Evolutionary conservation across 2,329 filamentous ascomycete genomes (phyloP), one percentile per base, ranked within the genome.

Genomic region (Aspergillus sp.): DNA sequence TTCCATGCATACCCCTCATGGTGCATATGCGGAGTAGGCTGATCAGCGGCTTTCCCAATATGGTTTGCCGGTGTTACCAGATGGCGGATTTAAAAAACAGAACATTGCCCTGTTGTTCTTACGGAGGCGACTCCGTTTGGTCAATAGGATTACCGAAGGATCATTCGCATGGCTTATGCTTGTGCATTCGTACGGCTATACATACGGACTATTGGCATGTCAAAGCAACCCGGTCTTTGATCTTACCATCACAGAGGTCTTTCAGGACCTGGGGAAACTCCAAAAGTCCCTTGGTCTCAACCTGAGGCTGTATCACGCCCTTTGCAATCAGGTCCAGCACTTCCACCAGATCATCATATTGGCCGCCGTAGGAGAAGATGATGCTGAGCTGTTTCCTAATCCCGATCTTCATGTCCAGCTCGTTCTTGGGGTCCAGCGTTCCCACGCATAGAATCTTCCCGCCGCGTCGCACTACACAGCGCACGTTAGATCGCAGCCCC

Each of bases 281-380:
- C 10, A 20, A 20, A 60, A 74, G 56, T 11, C 54, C 62, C 6
- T 60, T 65, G 6, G 60, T 62, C 47, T 69, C 62, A 4, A 76
- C 68, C 35, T 67, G 65, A 4, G 73, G 73, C 52, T 50, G 56
- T 20, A 76, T 62, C 1, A 65, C 59, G 4, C 67, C 66, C 26
- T 64, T 54, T 1, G 63, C 58, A 50, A 77, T 70, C 36, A 75
- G 56, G n/a, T 49, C 52, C 35, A 61, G 36, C 22, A 58, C 55
- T 22, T 55, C 57, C 35, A 50, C 49, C 2, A 79, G 55, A 49
- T 76, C 74, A 10, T 53, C 50, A 1, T 73, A 60, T 50, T 73
- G 74, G 0, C 75, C 75, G 3, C 73, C 74, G 40, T 78, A 78
- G 8, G 71, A 72, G 24, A 76, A 77, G 3, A 76, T 71, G 30